Percentiles rank a stretch among this genome's conserved stretches.
phyloP scores from a whole-genome alignment of 257 asterid genomes.

The Solanum arcanum region DNA sequence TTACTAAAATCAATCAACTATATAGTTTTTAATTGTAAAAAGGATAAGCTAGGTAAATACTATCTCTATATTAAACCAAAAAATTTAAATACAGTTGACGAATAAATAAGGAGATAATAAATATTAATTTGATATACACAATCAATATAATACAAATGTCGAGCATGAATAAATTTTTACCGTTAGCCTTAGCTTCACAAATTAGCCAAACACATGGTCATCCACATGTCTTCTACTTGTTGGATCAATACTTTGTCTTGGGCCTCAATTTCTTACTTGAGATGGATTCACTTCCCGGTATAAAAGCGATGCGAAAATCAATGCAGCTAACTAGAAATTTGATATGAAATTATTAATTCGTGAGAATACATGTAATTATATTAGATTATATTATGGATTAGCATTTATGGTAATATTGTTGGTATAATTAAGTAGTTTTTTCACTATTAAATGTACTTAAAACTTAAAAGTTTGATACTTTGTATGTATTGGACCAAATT shows the following conservation, averaged over 20 bases:
- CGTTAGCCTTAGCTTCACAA: neutral
- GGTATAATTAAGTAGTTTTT: no score
- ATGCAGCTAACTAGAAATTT: no score
- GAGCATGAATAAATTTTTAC: neutral
- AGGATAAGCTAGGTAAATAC: neutral
- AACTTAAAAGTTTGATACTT: no score
- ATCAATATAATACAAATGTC: neutral
- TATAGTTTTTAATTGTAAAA: neutral
- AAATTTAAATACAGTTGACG: neutral
- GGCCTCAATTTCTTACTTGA: neutral
- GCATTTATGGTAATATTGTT: no score
- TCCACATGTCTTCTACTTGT: neutral
- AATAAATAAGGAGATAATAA: neutral
- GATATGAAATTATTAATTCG: no score
- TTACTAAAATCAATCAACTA: neutral
- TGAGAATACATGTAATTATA: no score
- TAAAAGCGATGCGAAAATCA: neutral
- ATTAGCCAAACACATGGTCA: neutral
- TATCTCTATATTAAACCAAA: neutral
- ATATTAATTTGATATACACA: neutral
- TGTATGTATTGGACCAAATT: neutral
- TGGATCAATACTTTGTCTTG: neutral
- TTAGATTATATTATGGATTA: no score
- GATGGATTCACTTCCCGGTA: neutral
- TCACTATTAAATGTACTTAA: no score